These are phyloP conservation scores for Glutinoglossum americanum DNA, from an alignment of 495 filamentous ascomycete species.

Conservation along the genomic window DNA sequence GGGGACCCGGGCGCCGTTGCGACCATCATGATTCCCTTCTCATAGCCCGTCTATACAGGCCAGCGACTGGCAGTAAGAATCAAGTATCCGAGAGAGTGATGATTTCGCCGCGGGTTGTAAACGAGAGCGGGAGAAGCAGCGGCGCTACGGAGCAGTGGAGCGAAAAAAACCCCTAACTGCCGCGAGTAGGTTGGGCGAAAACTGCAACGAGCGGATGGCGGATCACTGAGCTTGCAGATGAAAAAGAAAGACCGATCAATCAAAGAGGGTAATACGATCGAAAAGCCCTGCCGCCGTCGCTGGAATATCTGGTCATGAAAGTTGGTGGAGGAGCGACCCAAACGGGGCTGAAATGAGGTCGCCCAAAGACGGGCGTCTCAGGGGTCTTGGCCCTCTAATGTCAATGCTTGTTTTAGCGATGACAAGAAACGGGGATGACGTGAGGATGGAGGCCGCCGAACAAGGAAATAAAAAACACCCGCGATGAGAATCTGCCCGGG, in stretches of 20 bases:
- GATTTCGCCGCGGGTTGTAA: not conserved
- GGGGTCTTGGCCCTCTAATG: not conserved
- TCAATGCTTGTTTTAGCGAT: not conserved
- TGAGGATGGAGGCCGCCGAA: not conserved
- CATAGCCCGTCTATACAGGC: not conserved
- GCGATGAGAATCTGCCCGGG: not conserved
- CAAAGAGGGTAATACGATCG: not conserved
- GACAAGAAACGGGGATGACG: not conserved
- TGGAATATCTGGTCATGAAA: not conserved
- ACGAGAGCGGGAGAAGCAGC: not conserved
- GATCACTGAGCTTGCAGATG: not conserved
- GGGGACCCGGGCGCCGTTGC: constrained; percentile 48
- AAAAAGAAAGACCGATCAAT: not conserved
- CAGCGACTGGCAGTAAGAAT: not conserved
- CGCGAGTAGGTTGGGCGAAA: not conserved
- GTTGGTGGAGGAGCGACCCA: not conserved
- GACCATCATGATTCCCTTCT: not conserved
- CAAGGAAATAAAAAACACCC: not conserved
- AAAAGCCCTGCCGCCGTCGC: too few relatives aligned
- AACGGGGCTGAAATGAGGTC: too few relatives aligned
- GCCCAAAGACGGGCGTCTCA: too few relatives aligned
- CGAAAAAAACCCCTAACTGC: not conserved
- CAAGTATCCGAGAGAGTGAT: not conserved
- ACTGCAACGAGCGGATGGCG: not conserved
- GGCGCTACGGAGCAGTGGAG: not conserved